Evolutionary conservation across 306 rosid species (phyloP).

Genomic region (Cucumis hystrix): DNA sequence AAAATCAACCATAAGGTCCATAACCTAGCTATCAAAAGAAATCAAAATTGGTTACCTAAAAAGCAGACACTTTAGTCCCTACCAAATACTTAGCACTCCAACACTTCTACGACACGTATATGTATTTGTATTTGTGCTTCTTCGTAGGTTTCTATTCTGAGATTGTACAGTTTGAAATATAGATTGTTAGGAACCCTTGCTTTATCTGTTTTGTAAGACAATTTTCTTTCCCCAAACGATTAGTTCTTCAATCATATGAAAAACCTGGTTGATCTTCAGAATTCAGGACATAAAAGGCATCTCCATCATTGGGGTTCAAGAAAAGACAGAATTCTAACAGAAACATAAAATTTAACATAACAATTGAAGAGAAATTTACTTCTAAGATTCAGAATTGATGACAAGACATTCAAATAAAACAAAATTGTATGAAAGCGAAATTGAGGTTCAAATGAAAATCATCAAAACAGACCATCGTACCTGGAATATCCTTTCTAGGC

Average conservation of each 20-base stretch:
- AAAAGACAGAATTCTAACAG: not conserved
- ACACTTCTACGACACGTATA: too few relatives aligned
- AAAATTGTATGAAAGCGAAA: not conserved
- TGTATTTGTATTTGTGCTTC: too few relatives aligned
- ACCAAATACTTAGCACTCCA: too few relatives aligned
- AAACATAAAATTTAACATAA: not conserved
- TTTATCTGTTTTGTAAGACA: not conserved
- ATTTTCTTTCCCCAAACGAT: not conserved
- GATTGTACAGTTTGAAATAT: not conserved
- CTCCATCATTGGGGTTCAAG: not conserved
- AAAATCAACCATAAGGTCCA: not conserved
- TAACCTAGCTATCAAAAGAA: not conserved
- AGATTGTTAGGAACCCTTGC: not conserved
- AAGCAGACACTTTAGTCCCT: too few relatives aligned
- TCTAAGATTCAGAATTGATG: not conserved
- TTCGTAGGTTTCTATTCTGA: not conserved
- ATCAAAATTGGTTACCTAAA: not conserved
- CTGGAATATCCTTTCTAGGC: slow-evolving; percentile 9
- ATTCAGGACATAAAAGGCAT: not conserved
- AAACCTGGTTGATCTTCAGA: not conserved
- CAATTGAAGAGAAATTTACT: not conserved
- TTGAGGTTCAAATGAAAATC: not conserved
- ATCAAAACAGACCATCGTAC: slow-evolving; percentile 3
- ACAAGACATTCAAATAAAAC: not conserved
- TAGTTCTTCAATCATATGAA: not conserved